Conservation (phyloP, 257 asterid species). For the Solanum piurae region DNA sequence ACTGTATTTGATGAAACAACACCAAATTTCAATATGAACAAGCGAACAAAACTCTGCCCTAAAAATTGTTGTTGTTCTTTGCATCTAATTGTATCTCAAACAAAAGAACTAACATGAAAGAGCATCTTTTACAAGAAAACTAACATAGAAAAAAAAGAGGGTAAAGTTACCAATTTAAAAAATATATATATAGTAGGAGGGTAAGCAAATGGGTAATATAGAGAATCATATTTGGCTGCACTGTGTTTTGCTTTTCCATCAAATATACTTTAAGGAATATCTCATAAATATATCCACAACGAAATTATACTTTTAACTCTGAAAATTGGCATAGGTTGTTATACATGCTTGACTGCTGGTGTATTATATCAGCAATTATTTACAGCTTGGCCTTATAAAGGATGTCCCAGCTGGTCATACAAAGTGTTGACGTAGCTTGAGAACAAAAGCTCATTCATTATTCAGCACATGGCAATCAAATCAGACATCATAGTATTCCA, state of each 20-base stretch:
- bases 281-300: neutral
- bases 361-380: neutral
- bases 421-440: neutral
- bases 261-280: neutral
- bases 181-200: neutral
- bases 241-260: neutral
- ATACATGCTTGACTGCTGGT: neutral
- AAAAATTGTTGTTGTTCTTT: neutral
- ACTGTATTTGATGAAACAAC: neutral
- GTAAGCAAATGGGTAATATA: neutral
- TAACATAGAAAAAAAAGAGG: neutral
- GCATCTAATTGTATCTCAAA: neutral
- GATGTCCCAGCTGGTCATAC: neutral
- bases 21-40: neutral
- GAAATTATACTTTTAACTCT: neutral
- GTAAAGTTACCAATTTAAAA: neutral
- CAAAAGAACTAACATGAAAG: neutral
- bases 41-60: neutral
- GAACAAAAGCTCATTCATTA: neutral
- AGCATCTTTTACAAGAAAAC: neutral
- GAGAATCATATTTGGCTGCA: neutral
- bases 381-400: neutral
- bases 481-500: neutral
- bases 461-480: neutral
- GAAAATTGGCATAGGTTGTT: neutral